A percentile compares a stretch with the other conserved stretches of the same genome.
phyloP scores from a whole-genome alignment of 805 yeast genomes.

The Suhomyces kilbournensis region DNA sequence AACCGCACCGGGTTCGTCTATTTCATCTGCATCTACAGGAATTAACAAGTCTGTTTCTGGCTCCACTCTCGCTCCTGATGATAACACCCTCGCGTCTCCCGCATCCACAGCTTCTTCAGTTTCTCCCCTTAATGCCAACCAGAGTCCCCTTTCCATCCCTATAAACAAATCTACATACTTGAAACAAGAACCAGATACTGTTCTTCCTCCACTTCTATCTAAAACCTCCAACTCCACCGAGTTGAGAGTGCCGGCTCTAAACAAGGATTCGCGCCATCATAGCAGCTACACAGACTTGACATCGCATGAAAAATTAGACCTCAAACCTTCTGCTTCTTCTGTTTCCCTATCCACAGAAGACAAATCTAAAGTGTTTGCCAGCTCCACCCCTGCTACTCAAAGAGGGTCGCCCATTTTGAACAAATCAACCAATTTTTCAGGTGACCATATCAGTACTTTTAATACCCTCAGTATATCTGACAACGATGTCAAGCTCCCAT shows the following conservation, averaged over 20 bases:
- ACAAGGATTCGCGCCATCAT: neutral
- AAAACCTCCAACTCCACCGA: constrained; percentile 1
- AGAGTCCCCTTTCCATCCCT: constrained; percentile 1
- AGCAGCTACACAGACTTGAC: constrained; percentile 2
- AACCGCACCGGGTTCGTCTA: constrained; percentile 4
- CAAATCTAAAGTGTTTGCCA: neutral
- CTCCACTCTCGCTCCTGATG: neutral
- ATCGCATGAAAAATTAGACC: neutral
- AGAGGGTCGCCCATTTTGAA: neutral
- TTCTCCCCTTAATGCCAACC: constrained; percentile 2
- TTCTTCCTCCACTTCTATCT: constrained; percentile 1
- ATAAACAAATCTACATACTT: neutral
- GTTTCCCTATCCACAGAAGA: neutral
- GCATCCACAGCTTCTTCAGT: constrained; percentile 2
- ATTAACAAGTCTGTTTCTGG: neutral
- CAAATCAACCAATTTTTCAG: neutral
- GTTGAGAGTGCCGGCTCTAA: constrained; percentile 3
- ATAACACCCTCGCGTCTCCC: neutral
- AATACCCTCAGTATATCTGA: constrained; percentile 9
- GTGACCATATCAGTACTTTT: constrained; percentile 9
- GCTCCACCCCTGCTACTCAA: neutral
- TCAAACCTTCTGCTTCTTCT: neutral
- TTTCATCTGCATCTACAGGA: neutral
- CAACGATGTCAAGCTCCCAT: constrained; percentile 10
- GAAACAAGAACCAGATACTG: neutral